Conservation (phyloP, 1,139 yeast genomes). For the Blastobotrys indianensis region DNA sequence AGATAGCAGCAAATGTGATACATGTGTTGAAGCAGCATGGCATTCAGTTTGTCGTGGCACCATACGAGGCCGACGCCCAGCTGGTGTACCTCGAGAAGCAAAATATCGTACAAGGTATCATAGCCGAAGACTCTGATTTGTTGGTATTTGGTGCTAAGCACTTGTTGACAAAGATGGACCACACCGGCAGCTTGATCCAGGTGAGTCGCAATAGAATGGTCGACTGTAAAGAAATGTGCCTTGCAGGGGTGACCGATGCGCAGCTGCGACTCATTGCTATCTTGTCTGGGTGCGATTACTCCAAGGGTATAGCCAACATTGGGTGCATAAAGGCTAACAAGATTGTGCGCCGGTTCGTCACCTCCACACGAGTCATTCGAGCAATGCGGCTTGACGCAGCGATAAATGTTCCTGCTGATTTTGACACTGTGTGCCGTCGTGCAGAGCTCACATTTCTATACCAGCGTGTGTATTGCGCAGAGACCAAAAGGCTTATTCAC, state of each 20-base stretch:
- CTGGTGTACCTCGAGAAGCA: constrained; percentile 79
- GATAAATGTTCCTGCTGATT: constrained; percentile 48
- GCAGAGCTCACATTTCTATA: constrained; percentile 80
- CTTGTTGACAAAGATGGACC: constrained; percentile 71
- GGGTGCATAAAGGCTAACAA: constrained; percentile 76
- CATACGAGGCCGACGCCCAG: constrained; percentile 98
- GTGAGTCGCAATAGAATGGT: constrained; percentile 41
- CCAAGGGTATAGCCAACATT: constrained; percentile 74
- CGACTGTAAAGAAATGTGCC: constrained; percentile 39
- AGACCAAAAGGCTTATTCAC: constrained; percentile 42
- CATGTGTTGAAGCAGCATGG: constrained; percentile 53
- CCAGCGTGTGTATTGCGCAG: constrained; percentile 82
- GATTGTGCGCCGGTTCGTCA: constrained; percentile 47
- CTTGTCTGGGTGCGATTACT: constrained; percentile 92
- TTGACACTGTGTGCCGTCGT: constrained; percentile 51
- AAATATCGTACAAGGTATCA: constrained; percentile 75
- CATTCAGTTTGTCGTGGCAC: constrained; percentile 83
- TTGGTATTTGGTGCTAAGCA: constrained; percentile 78
- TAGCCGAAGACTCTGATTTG: constrained; percentile 93
- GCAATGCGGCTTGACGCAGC: constrained; percentile 62
- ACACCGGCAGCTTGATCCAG: constrained; percentile 68
- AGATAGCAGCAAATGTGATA: constrained; percentile 84
- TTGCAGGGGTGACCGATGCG: constrained; percentile 42
- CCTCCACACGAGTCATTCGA: constrained; percentile 50
- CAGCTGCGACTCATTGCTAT: constrained; percentile 77